phyloP scores from a whole-genome alignment of 1,139 yeast species.

The Saccharomyces hybrid region DNA sequence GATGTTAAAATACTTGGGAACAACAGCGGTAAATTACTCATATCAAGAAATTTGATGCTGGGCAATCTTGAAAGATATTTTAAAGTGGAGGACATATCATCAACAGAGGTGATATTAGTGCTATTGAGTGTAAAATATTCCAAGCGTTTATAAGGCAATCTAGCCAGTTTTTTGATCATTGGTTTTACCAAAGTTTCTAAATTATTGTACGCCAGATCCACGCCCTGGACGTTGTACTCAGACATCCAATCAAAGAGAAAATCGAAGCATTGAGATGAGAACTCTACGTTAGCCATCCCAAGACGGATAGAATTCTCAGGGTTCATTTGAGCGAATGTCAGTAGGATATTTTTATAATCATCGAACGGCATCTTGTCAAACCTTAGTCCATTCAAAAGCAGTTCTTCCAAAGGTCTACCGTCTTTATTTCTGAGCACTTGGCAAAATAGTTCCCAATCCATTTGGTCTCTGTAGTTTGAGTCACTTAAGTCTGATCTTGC shows the following conservation, averaged over 20 bases:
- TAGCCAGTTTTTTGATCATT: slow-evolving; percentile 26
- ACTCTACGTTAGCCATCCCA: slow-evolving; percentile 69
- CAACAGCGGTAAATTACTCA: slow-evolving; percentile 62
- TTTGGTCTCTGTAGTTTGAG: slow-evolving; percentile 47
- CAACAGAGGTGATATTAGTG: slow-evolving; percentile 48
- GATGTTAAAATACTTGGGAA: slow-evolving; percentile 65
- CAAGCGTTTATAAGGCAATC: slow-evolving; percentile 20
- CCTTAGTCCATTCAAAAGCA: slow-evolving; percentile 74
- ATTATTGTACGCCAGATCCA: slow-evolving; percentile 80
- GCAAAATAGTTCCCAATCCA: slow-evolving; percentile 72
- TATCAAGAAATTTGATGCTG: slow-evolving; percentile 62
- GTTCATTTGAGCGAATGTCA: slow-evolving; percentile 29
- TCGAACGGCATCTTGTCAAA: slow-evolving; percentile 38
- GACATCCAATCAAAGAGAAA: slow-evolving; percentile 58
- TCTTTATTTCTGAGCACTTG: slow-evolving; percentile 51
- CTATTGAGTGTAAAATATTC: slow-evolving; percentile 65
- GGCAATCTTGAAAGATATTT: slow-evolving; percentile 45
- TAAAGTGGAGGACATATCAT: slow-evolving; percentile 47
- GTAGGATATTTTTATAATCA: slow-evolving; percentile 44
- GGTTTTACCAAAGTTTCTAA: slow-evolving; percentile 46
- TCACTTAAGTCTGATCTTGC: slow-evolving; percentile 48
- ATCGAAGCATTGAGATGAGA: slow-evolving; percentile 49
- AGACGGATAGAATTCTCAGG: slow-evolving; percentile 35
- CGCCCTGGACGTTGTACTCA: slow-evolving; percentile 55
- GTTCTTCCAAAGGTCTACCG: slow-evolving; percentile 61